These are phyloP conservation scores for Tolypocladium album DNA, from an alignment of 2,329 filamentous ascomycete genomes.

Conservation along the genomic window DNA sequence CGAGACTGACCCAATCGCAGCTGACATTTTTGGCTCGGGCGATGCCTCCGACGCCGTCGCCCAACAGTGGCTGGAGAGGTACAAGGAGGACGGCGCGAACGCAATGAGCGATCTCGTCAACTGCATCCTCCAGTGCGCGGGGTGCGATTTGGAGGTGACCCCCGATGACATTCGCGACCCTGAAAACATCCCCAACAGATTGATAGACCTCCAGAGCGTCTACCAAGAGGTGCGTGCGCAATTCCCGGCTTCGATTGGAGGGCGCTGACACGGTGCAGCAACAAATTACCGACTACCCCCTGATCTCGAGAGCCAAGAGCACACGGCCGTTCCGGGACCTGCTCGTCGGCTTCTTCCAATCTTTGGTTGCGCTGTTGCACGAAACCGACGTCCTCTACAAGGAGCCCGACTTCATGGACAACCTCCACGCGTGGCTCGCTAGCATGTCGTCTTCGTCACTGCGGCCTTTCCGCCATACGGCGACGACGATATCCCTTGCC, in stretches of 20 bases:
- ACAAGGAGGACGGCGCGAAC: constrained; percentile 39
- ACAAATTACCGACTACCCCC: constrained; percentile 81
- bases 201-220: constrained; percentile 78
- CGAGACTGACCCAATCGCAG: constrained; percentile 26
- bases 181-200: constrained; percentile 69
- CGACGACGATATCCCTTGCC: constrained; percentile 72
- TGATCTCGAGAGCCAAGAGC: constrained; percentile 72
- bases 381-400: constrained; percentile 74
- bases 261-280: constrained; percentile 33
- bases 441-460: constrained; percentile 83
- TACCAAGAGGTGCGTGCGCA: constrained; percentile 59
- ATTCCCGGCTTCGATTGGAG: neutral
- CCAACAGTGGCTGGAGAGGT: constrained; percentile 48
- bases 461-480: constrained; percentile 87
- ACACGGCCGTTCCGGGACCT: constrained; percentile 68
- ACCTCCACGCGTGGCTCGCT: constrained; percentile 79
- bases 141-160: constrained; percentile 69
- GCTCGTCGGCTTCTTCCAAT: constrained; percentile 68
- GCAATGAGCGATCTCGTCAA: constrained; percentile 55
- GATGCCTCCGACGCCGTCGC: constrained; percentile 45
- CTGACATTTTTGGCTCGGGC: constrained; percentile 52
- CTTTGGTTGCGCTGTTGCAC: constrained; percentile 67
- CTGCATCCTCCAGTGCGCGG: constrained; percentile 59
- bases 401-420: constrained; percentile 70
- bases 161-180: constrained; percentile 80